A percentile compares a stretch with the other conserved stretches of the same genome.
Evolutionary conservation across 495 filamentous ascomycete species (phyloP).

Genomic region (Daldinia bambusicola): DNA sequence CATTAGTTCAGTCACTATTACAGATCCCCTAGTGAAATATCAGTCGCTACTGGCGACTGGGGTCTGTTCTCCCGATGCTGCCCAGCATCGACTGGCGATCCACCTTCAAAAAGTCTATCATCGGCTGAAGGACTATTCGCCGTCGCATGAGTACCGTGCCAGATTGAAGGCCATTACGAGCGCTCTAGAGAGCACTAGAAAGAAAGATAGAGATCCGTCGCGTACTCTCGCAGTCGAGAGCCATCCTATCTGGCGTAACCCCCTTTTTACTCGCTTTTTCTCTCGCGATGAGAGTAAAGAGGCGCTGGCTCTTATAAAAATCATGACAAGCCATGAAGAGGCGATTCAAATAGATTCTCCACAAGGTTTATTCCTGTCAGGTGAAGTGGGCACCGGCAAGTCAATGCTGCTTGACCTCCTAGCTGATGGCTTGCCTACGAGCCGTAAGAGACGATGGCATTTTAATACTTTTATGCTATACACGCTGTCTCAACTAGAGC

Average conservation of each 20-base stretch:
- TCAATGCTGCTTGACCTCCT: constrained; percentile 77
- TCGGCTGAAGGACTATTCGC: constrained; percentile 73
- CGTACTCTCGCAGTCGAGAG: constrained; percentile 51
- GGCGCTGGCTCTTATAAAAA: constrained; percentile 66
- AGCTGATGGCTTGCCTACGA: constrained; percentile 71
- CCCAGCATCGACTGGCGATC: constrained; percentile 73
- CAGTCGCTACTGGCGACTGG: constrained; percentile 69
- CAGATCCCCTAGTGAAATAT: constrained; percentile 77
- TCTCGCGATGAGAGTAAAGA: constrained; percentile 52
- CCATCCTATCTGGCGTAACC: constrained; percentile 62
- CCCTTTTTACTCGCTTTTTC: constrained; percentile 60
- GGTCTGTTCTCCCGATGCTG: constrained; percentile 66
- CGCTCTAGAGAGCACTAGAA: constrained; percentile 51
- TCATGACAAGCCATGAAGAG: constrained; percentile 69
- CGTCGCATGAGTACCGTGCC: constrained; percentile 67
- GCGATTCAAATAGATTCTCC: constrained; percentile 71
- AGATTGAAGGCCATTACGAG: constrained; percentile 63
- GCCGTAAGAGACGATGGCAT: constrained; percentile 74
- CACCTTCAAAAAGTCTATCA: constrained; percentile 76
- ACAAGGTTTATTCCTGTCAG: constrained; percentile 72
- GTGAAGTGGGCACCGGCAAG: constrained; percentile 78
- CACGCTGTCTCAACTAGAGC: constrained; percentile 69
- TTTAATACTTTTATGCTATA: constrained; percentile 83
- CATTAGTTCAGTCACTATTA: constrained; percentile 67
- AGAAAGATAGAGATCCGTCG: constrained; percentile 31